Evolutionary conservation across 1,284 basidiomycete species (phyloP).

Genomic region (Ustilago nuda): DNA sequence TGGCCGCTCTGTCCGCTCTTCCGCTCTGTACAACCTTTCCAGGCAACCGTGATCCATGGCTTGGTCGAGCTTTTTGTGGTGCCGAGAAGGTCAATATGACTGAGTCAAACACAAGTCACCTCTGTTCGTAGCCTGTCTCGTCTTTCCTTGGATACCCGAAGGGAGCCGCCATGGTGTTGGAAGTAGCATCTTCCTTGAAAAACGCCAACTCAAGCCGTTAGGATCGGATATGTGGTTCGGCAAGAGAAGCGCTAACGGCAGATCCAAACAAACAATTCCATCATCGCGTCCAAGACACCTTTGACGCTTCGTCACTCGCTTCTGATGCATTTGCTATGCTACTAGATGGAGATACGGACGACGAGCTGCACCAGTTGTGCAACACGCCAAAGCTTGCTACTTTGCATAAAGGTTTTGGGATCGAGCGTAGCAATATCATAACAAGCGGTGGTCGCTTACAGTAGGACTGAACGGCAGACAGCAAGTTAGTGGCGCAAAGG

Average conservation of each 20-base stretch:
- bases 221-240: slow-evolving; percentile 8
- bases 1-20: slow-evolving; percentile 1
- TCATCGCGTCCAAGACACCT: neutral
- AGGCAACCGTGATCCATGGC: no score
- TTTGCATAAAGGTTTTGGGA: neutral
- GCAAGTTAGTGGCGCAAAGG: neutral
- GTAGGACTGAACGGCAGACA: neutral
- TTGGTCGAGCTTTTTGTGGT: neutral
- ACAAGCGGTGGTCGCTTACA: neutral
- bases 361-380: neutral
- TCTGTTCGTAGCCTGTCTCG: no score
- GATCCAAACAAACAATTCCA: slow-evolving; percentile 5
- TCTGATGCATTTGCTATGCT: no score
- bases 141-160: no score
- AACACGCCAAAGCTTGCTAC: neutral
- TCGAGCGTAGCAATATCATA: neutral
- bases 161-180: no score
- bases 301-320: neutral
- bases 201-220: neutral
- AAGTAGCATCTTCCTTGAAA: neutral
- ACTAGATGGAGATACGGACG: neutral
- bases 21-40: neutral
- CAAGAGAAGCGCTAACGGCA: slow-evolving; percentile 5
- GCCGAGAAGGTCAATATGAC: slow-evolving; percentile 6
- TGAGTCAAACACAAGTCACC: neutral